These are phyloP conservation scores for Trypanosoma brucei DNA, from an alignment of 208 protist genomes.

Conservation along the genomic window DNA sequence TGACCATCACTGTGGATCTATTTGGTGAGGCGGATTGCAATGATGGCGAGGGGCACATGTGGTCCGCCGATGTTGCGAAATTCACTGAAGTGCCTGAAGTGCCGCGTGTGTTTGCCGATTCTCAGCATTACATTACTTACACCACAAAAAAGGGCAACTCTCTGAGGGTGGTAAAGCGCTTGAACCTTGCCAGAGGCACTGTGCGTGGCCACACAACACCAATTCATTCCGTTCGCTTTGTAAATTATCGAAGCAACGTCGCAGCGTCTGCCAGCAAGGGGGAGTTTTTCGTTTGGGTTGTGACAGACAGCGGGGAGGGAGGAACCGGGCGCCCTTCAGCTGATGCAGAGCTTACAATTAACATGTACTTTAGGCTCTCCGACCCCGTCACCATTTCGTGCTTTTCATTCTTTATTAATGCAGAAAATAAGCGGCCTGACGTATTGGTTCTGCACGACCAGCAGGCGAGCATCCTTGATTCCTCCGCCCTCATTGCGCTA, in stretches of 20 bases:
- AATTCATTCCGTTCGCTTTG: constrained; percentile 68
- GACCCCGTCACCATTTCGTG: constrained; percentile 57
- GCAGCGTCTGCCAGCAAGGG: constrained; percentile 51
- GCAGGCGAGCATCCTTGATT: constrained; percentile 66
- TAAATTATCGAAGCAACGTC: constrained; percentile 89
- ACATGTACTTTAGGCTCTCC: constrained; percentile 70
- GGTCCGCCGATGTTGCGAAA: constrained; percentile 30
- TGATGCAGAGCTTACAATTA: constrained; percentile 37
- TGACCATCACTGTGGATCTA: constrained; percentile 33
- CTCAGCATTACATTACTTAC: constrained; percentile 73
- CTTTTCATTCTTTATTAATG: constrained; percentile 86
- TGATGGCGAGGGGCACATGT: constrained; percentile 39
- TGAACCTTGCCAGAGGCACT: constrained; percentile 50
- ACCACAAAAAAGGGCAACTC: constrained; percentile 66
- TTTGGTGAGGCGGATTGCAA: constrained; percentile 21
- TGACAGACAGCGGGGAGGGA: constrained; percentile 14
- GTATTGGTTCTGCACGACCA: constrained; percentile 71
- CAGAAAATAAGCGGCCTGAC: constrained; percentile 47
- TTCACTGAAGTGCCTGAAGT: constrained; percentile 57
- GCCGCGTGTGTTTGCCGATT: constrained; percentile 73
- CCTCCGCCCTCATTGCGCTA: constrained; percentile 64
- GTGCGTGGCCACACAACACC: constrained; percentile 48
- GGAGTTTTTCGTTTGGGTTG: constrained; percentile 83
- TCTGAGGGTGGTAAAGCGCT: constrained; percentile 60
- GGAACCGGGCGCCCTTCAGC: background rate